phyloP scores from a whole-genome alignment of 768 basidiomycete genomes.

The Boletus sensibilis region DNA sequence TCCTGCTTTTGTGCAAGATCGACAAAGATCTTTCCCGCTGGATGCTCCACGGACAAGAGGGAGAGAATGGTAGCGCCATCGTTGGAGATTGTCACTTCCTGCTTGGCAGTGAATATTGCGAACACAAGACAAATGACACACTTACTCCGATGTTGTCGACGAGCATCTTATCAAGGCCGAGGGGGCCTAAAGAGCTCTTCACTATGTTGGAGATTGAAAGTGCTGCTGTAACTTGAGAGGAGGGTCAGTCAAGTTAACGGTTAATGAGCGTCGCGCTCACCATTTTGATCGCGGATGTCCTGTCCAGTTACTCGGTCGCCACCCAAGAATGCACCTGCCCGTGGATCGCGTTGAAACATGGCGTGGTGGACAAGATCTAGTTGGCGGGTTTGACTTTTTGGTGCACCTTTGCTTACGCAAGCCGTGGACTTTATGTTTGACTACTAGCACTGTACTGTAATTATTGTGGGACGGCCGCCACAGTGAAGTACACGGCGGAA shows the following conservation, averaged over 20 bases:
- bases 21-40: conserved; percentile 95
- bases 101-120: conserved; percentile 16
- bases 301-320: conserved; percentile 93
- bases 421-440: not conserved
- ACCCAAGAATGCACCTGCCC: conserved; percentile 89
- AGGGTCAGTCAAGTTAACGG: not conserved
- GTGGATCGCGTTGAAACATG: conserved; percentile 91
- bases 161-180: conserved; percentile 96
- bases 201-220: conserved; percentile 97
- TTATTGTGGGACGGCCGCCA: conserved; percentile 5
- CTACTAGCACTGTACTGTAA: not conserved
- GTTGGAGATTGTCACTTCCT: conserved; percentile 99
- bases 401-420: conserved; percentile 23
- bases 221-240: conserved; percentile 78
- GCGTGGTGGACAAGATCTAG: conserved; percentile 10
- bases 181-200: conserved; percentile 92
- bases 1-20: conserved; percentile 99
- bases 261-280: conserved; percentile 38
- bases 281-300: conserved; percentile 96
- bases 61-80: conserved; percentile 99
- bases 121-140: conserved; percentile 2
- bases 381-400: not conserved
- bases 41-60: conserved; percentile 91
- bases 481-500: conserved; percentile 1
- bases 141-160: conserved; percentile 96